These are phyloP conservation scores for Piper betle DNA, from an alignment of 164 flowering plant species.

Conservation along the genomic window DNA sequence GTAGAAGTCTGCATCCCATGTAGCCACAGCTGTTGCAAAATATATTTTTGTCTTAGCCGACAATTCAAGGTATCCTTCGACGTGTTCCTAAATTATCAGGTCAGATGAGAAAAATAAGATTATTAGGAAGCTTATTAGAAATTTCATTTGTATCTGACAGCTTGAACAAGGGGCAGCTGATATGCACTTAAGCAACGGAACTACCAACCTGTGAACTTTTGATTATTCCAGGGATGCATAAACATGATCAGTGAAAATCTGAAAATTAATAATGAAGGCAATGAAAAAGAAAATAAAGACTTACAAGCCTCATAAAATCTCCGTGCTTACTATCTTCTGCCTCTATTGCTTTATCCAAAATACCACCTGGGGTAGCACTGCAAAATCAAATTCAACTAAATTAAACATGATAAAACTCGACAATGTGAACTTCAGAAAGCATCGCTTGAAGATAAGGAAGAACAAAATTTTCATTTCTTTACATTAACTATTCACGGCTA, in stretches of 20 bases:
- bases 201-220: background rate
- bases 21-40: constrained; percentile 74
- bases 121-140: background rate
- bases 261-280: background rate
- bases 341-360: constrained; percentile 86
- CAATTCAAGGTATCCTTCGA: constrained; percentile 88
- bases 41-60: constrained; percentile 77
- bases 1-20: constrained; percentile 95
- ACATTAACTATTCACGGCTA: too few species aligned
- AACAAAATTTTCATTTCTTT: too few species aligned
- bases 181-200: background rate
- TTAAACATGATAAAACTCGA: background rate
- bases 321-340: constrained; percentile 94
- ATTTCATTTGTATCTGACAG: background rate
- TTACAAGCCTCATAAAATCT: constrained; percentile 88
- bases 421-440: too few species aligned
- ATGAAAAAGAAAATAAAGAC: constrained; percentile 1
- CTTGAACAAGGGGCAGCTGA: background rate
- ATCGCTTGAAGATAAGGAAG: background rate
- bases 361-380: constrained; percentile 98
- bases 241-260: background rate
- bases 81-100: constrained; percentile 50
- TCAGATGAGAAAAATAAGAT: background rate
- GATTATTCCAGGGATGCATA: background rate
- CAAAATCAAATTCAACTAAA: background rate